Conservation (phyloP, 164 flowering plant species). For the Aristolochia californica region DNA sequence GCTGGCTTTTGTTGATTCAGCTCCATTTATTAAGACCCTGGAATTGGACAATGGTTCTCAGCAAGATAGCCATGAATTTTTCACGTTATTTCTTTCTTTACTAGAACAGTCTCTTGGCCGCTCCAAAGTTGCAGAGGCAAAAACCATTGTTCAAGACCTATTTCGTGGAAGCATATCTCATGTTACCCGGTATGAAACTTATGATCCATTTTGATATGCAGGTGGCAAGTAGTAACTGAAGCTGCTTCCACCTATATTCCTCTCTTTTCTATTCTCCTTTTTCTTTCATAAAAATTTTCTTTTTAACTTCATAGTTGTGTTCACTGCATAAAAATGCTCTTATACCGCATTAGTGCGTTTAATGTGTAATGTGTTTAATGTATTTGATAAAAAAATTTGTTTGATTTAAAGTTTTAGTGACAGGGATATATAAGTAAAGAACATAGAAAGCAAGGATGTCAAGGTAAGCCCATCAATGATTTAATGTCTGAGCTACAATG, state of each 20-base stretch:
- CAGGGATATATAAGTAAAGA: too few relatives aligned
- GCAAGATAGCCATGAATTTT: slow-evolving; percentile 95
- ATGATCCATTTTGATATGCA: not conserved
- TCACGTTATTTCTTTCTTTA: slow-evolving; percentile 83
- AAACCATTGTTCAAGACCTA: slow-evolving; percentile 86
- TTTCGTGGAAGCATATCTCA: slow-evolving; percentile 93
- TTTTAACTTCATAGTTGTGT: too few relatives aligned
- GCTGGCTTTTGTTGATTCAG: slow-evolving; percentile 78
- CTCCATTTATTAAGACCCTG: slow-evolving; percentile 77
- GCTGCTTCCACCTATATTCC: too few relatives aligned
- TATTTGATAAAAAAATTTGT: not conserved
- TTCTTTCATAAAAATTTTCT: too few relatives aligned
- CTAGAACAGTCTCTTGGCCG: slow-evolving; percentile 68
- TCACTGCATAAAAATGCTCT: not conserved
- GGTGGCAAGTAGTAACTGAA: not conserved
- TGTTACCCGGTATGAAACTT: slow-evolving; percentile 63
- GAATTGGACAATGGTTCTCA: slow-evolving; percentile 94
- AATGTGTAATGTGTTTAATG: not conserved
- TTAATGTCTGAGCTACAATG: too few relatives aligned
- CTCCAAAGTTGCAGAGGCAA: slow-evolving; percentile 51
- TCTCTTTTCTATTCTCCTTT: too few relatives aligned
- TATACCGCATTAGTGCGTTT: not conserved
- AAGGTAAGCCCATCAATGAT: too few relatives aligned
- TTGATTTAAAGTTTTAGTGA: too few relatives aligned
- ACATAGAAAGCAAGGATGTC: too few relatives aligned